Base-by-base conservation (phyloP, 2,329 filamentous ascomycete genomes). In the Botrytis fragariae region DNA sequence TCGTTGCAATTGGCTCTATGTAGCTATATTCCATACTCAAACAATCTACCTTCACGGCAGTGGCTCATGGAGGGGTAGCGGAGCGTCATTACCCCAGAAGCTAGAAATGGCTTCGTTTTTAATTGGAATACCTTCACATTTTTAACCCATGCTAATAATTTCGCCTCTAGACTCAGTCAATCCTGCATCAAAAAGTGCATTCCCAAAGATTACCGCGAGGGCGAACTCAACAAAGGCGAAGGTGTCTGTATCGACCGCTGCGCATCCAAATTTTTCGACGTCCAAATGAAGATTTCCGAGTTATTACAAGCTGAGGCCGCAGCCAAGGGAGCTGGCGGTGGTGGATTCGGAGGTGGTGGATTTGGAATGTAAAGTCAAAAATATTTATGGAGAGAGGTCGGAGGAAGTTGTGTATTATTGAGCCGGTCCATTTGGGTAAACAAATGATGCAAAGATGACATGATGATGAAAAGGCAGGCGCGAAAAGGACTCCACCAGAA, bases 191-290 rank as follows among this genome's bases (percentile, higher is more conserved):
- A 92, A 83, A 99, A 99, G 87, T 99, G 96, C 85, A 89, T 99
- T 79, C 95, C 95, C 76, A 87, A 86, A 81, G 91, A 95, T 80
- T 99, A 98, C 90, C 94, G 94, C 83, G 96, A 99, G 86, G 90
- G 89, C 83, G 95, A 99, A 80, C 91, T 99, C 81, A 97, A 98
- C 90, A 99, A 99, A 87, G 97, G 95, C 87, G 96, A 99, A 85
- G 94, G 92, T 79, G 96, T 99, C 79, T 99, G 97, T 86, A 91
- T 99, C 79, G 96, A 99, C 86, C 93, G 96, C 81, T 99, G 97
- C 85, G 93, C 97, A 74, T 89, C 93, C 82, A 99, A 99, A 87
- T 99, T 98, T 87, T 98, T 99, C 85, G 95, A 98, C 80, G 95
- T 97, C 81, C 97, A 97, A 84, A 91, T 97, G 87, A 98, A 98